Evolutionary conservation across 148 eudicot genomes (phyloP).

Genomic region (Silene latifolia): DNA sequence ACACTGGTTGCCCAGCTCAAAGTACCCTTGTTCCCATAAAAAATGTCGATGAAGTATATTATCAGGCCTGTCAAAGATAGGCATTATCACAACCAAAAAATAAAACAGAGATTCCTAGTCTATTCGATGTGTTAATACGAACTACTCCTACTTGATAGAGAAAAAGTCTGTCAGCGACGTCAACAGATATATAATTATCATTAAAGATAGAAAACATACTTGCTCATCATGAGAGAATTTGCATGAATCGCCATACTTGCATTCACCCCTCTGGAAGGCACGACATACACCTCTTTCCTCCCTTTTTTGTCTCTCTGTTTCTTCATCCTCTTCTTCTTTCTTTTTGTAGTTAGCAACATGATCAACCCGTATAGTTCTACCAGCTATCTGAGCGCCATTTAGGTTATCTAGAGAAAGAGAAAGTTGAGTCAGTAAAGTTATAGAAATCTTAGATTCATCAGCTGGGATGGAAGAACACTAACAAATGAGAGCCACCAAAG

Average conservation of each 20-base stretch:
- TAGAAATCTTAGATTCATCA: not conserved
- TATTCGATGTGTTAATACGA: not conserved
- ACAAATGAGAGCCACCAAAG: not conserved
- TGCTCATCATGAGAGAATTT: constrained; percentile 87
- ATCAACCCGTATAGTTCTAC: constrained; percentile 83
- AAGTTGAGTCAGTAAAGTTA: not conserved
- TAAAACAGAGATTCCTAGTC: not conserved
- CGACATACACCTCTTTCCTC: constrained; percentile 95
- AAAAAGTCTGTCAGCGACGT: not conserved
- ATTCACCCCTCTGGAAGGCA: constrained; percentile 86
- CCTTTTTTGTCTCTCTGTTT: constrained; percentile 65
- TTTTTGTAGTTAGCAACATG: constrained; percentile 80
- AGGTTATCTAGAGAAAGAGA: constrained; percentile 56
- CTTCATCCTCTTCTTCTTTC: constrained; percentile 96
- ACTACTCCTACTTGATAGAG: too few relatives aligned
- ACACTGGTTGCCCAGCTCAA: too few relatives aligned
- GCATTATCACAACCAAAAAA: not conserved
- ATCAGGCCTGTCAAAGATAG: not conserved
- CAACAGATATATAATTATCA: not conserved
- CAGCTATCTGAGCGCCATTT: constrained; percentile 80
- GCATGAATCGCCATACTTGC: constrained; percentile 82
- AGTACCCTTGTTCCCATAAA: too few relatives aligned
- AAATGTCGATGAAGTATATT: not conserved
- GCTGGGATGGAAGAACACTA: constrained; percentile 9
- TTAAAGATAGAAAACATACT: constrained; percentile 29